Conservation (phyloP, 2,329 filamentous ascomycete genomes). For the Cadophora malorum region DNA sequence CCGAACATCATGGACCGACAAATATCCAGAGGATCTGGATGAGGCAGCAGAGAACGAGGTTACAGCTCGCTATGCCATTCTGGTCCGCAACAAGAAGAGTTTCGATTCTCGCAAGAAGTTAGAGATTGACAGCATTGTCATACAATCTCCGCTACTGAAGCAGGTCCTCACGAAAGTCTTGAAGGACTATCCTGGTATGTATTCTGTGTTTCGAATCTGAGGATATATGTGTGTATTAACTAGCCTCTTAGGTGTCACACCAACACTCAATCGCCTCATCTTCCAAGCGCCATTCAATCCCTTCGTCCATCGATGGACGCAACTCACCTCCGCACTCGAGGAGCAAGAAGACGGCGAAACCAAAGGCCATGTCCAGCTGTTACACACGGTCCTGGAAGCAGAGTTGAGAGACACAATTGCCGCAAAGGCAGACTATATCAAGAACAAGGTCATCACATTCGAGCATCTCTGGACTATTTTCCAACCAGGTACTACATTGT, state of each 20-base stretch:
- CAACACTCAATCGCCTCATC: constrained; percentile 63
- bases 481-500: constrained; percentile 53
- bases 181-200: constrained; percentile 36
- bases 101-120: constrained; percentile 66
- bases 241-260: constrained; percentile 59
- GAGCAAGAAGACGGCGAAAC: constrained; percentile 52
- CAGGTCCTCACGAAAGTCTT: constrained; percentile 54
- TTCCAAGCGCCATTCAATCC: constrained; percentile 67
- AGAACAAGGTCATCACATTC: constrained; percentile 60
- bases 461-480: constrained; percentile 62
- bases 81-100: constrained; percentile 64
- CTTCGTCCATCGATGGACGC: constrained; percentile 70
- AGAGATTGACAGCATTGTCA: constrained; percentile 65
- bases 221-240: neutral
- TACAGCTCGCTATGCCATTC: constrained; percentile 65
- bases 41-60: constrained; percentile 66
- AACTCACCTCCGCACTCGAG: constrained; percentile 51
- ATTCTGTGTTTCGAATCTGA: neutral
- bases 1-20: constrained; percentile 60
- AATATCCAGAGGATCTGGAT: constrained; percentile 59
- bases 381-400: constrained; percentile 55
- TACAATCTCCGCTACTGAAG: constrained; percentile 68
- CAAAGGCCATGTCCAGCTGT: constrained; percentile 54
- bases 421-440: constrained; percentile 57
- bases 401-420: constrained; percentile 59